Evolutionary conservation across 2,329 filamentous ascomycete genomes (phyloP), one percentile per base, ranked within the genome.

Genomic region (Fusarium napiforme): DNA sequence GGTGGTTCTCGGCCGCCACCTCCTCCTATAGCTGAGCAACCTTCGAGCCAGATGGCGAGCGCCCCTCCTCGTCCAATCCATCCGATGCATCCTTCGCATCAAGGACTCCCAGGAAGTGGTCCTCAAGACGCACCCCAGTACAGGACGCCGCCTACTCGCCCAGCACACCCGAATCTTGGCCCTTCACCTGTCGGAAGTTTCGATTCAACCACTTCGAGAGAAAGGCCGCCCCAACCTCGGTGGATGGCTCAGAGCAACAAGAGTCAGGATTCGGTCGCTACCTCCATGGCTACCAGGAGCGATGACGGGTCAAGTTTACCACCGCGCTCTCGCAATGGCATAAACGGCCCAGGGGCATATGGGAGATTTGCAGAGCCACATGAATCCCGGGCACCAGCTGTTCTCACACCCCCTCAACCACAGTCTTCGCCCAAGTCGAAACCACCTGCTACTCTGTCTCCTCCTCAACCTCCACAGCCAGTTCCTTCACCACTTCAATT

Each of bases 221-320:
- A 83, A 40, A 82, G 82, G 23, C 84, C 84, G 40, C 80, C 83
- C 15, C 81, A 83, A 2, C 79, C 89, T 47, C 83, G 86, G 52
- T 85, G 86, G 71, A 79, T 88, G 37, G 83, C 84, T 3, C 83
- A 84, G 16, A 83, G 81, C 67, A 90, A 90, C 77, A 86, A 84
- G 76, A 90, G 88, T 69, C 88, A 90, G 72, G 89, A 91, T 60
- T 90, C 88, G 1, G 81, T 89, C 26, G 84, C 85, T 7, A 84
- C 82, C 5, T 88, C 87, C 1, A 79, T 87, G 26, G 77, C 75
- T 6, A 78, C 81, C 5, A 85, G 81, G 64, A 89, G 87, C 64
- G 88, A 89, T 52, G 88, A 90, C 76, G 81, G 82, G 9, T 81
- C 80, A 9, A 88, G 85, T 73, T 67, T 88, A 43, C 83, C 87